Evolutionary conservation across 2,329 filamentous ascomycete species (phyloP), one percentile per base, ranked within the genome.

Genomic region (Paracoccidioides lutzii): DNA sequence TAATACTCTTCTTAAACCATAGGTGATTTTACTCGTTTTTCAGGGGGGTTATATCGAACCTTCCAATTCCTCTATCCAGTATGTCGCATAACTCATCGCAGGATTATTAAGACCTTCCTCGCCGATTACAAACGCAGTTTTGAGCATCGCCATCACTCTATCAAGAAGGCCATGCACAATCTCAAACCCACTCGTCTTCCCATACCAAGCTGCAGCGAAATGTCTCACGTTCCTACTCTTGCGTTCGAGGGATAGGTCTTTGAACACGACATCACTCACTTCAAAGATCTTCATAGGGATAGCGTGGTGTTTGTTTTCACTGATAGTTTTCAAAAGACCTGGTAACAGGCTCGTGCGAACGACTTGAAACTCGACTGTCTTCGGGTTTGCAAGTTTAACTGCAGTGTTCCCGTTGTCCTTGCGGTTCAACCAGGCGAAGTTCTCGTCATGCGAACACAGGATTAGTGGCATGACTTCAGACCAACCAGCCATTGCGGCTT

Each of bases 381-480:
- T 96, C 55, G 90, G 90, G 71, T 96, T 96, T 60, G 88, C 88
- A 43, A 96, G 84, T 64, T 83, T 84, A 62, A 96, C 82, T 33
- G 88, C 90, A 0, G 85, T 89, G 57, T 80, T 84, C 60, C 88
- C 88, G 65, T 95, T 87, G 63, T 96, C 90, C 67, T 84, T 83
- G 67, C 90, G 85, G 75, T 95, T 95, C 53, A 98, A 78, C 87
- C 88, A 96, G 58, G 80, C 85, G 70, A 97, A 98, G 76, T 98
- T 98, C 78, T 98, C 93, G 67, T 97, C 91, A 71, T 96, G 90
- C 48, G 89, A 95, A 78, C 93, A 98, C 55, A 98, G 82, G 63
- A 95, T 97, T 33, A 98, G 79, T 32, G 93, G 91, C 81, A 98
- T 85, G 55, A 95, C 91, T 75, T 98, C 93, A 55, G 83, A 85